phyloP scores from a whole-genome alignment of 345 rosid species.

The Euphorbia lathyris region DNA sequence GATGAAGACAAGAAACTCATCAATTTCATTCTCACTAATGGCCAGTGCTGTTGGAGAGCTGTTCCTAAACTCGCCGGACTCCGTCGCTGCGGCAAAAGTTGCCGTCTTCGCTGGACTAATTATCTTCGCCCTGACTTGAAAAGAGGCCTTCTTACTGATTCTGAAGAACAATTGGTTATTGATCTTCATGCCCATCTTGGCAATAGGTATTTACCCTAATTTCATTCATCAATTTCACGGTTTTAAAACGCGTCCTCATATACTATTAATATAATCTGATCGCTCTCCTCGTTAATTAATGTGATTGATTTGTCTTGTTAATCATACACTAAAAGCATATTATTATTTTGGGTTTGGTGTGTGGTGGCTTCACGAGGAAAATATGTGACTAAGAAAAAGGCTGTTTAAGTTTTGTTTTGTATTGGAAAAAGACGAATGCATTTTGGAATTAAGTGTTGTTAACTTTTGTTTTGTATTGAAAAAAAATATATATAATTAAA shows the following conservation, averaged over 20 bases:
- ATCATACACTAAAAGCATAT: neutral
- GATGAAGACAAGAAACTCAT: constrained; percentile 41
- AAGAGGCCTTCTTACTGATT: constrained; percentile 68
- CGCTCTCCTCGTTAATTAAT: neutral
- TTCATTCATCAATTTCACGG: no score
- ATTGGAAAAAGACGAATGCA: neutral
- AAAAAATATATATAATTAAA: no score
- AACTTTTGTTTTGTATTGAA: neutral
- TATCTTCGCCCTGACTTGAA: constrained; percentile 90
- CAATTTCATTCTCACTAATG: constrained; percentile 35
- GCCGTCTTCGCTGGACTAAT: constrained; percentile 89
- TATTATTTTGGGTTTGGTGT: constrained; percentile 7
- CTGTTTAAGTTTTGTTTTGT: neutral
- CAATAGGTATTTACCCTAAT: constrained; percentile 42
- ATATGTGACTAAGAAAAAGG: neutral
- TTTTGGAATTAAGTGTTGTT: constrained; percentile 6
- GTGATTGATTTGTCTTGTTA: neutral
- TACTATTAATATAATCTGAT: no score
- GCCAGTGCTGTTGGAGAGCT: constrained; percentile 43
- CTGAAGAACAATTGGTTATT: constrained; percentile 70
- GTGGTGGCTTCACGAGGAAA: neutral
- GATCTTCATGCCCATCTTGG: constrained; percentile 79
- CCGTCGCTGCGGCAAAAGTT: constrained; percentile 82
- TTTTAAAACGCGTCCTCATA: no score
- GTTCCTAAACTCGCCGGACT: constrained; percentile 45